Evolutionary conservation across 2,329 filamentous ascomycete species (phyloP).

Genomic region (Clonostachys sp.): DNA sequence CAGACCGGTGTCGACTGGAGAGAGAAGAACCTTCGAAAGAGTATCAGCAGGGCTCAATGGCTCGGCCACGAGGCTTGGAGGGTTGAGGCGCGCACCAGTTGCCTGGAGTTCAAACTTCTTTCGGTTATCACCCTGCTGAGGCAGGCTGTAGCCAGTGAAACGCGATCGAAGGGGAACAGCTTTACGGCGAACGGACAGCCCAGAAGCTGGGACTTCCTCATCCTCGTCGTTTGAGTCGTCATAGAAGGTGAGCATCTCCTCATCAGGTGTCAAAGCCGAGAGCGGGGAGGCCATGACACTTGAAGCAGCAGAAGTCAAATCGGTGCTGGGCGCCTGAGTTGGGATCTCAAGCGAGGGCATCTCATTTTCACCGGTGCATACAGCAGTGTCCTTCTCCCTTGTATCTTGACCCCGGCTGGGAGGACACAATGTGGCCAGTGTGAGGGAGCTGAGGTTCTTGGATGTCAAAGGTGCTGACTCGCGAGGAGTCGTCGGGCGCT

Average conservation of each 20-base stretch:
- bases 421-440: conserved; percentile 10
- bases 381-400: neutral
- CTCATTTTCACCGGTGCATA: neutral
- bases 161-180: no score
- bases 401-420: neutral
- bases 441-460: conserved; percentile 14
- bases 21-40: conserved; percentile 16
- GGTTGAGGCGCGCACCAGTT: neutral
- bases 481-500: conserved; percentile 20
- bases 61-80: neutral
- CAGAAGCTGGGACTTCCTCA: conserved; percentile 17
- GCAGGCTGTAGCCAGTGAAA: conserved; percentile 42
- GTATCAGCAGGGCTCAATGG: neutral
- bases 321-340: conserved; percentile 12
- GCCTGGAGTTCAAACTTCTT: neutral
- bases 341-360: neutral
- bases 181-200: neutral
- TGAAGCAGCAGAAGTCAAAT: conserved; percentile 20
- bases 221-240: conserved; percentile 35
- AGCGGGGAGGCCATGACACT: conserved; percentile 23
- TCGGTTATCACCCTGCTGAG: conserved; percentile 8
- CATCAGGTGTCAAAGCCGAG: conserved; percentile 30
- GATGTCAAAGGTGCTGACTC: conserved; percentile 16
- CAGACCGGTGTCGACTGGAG: conserved; percentile 27
- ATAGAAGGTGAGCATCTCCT: conserved; percentile 39